These are phyloP conservation scores for Hansfordia pulvinata DNA, from an alignment of 2,329 filamentous ascomycete species.

Conservation along the genomic window DNA sequence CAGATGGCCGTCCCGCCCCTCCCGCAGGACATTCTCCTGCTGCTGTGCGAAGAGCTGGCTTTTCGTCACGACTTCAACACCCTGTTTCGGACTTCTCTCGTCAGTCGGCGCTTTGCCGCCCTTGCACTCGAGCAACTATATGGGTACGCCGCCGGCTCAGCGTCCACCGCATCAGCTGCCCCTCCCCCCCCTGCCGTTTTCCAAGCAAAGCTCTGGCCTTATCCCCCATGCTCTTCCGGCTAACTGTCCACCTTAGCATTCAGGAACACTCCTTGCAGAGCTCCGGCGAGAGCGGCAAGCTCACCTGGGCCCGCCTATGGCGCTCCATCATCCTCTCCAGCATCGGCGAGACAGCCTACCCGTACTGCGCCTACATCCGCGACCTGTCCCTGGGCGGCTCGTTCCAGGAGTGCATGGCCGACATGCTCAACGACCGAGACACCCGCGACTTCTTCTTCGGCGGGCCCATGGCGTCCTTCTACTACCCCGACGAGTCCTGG, in stretches of 20 bases:
- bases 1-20: no score
- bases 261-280: conserved; percentile 29
- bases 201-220: no score
- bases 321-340: conserved; percentile 54
- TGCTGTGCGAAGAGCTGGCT: conserved; percentile 46
- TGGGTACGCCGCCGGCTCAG: conserved; percentile 27
- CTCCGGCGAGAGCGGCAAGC: conserved; percentile 23
- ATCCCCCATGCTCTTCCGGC: no score
- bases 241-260: conserved; percentile 19
- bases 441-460: conserved; percentile 23
- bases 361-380: conserved; percentile 57
- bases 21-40: conserved; percentile 44
- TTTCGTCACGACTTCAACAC: conserved; percentile 41
- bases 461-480: conserved; percentile 21
- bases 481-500: conserved; percentile 10
- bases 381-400: conserved; percentile 45
- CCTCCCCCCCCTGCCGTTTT: no score
- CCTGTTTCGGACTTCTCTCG: conserved; percentile 43
- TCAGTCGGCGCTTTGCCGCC: conserved; percentile 40
- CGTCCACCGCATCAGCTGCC: no score
- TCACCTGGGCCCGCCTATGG: conserved; percentile 53
- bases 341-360: conserved; percentile 45
- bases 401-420: conserved; percentile 42
- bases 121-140: conserved; percentile 50
- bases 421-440: conserved; percentile 21